phyloP scores from a whole-genome alignment of 2,329 filamentous ascomycete species.

The Aspergillus carbonarius region DNA sequence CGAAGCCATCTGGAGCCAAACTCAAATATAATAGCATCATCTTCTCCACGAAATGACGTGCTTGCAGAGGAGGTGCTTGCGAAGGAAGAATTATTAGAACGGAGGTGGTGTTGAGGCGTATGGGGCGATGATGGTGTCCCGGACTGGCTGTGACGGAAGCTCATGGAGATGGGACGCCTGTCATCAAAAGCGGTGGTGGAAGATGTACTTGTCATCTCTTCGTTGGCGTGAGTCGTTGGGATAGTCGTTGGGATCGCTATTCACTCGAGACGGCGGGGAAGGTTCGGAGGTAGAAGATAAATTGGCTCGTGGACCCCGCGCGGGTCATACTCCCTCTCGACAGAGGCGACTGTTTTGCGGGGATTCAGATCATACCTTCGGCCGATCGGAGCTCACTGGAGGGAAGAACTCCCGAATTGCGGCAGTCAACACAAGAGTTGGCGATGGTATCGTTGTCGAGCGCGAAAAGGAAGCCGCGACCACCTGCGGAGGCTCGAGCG shows the following conservation, averaged over 20 bases:
- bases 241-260: not conserved
- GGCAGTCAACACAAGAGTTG: not conserved
- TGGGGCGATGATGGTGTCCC: conserved; percentile 53
- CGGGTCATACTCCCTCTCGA: conserved; percentile 13
- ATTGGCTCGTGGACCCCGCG: not conserved
- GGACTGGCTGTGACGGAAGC: conserved; percentile 31
- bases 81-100: conserved; percentile 51
- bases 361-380: conserved; percentile 7
- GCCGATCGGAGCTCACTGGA: not conserved
- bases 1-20: conserved; percentile 75
- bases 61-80: conserved; percentile 59
- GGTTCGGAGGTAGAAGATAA: conserved; percentile 9
- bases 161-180: conserved; percentile 20
- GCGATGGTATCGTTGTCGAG: conserved; percentile 1
- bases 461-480: conserved; percentile 2
- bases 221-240: not conserved
- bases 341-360: not conserved
- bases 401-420: not conserved
- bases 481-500: conserved; percentile 1
- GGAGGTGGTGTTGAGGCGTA: conserved; percentile 54
- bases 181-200: conserved; percentile 16
- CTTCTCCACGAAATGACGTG: conserved; percentile 65
- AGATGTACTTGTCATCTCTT: conserved; percentile 19
- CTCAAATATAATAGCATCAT: conserved; percentile 82
- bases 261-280: conserved; percentile 15